Base-by-base conservation (phyloP, 768 basidiomycete genomes). In the Rossbeevera mucosa region DNA sequence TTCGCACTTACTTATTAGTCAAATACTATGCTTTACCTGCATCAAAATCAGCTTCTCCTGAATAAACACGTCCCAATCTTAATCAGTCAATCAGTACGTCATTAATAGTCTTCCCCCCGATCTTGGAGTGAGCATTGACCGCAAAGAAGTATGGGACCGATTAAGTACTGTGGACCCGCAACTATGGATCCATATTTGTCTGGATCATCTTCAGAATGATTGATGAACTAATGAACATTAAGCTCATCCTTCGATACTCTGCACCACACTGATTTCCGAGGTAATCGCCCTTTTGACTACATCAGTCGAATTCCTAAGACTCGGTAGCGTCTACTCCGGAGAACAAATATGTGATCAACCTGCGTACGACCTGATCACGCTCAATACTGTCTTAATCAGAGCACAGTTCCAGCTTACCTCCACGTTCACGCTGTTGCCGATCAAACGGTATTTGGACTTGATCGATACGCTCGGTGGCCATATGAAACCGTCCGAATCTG, bases 391-490 rank as follows among this genome's bases (percentile, higher is more conserved):
- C 21, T 21, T 21, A 13, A 7, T 38, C 40, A 2, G n/a, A 9
- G 13, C 11, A 3, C 20, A 13, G 26, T 20, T 44, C 29, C 5
- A 43, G 28, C 64, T 53, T 40, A 91, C 88, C 51, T 73, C 72
- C 7, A 91, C 86, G 65, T 91, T 91, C 7, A 91, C 82, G 51
- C 88, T 90, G 65, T 91, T 92, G 16, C 90, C 90, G 50, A 91
- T 84, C 25, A 91, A 71, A 44, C 81, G 77, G 57, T 91, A 91
- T 63, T 82, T 84, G 9, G 85, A 80, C 67, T 87, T 90, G 1
- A 62, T 76, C 3, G 86, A 82, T 9, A 88, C 67, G 2, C 64
- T 64, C 7, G 65, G 58, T 4, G 88, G 88, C 87, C 88, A 92
- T n/a, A 65, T 51, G 59, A 90, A 86, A 9, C 26, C 36, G 38